Conservation (phyloP, 139 green algal species). For the Spirogloea muscicola region DNA sequence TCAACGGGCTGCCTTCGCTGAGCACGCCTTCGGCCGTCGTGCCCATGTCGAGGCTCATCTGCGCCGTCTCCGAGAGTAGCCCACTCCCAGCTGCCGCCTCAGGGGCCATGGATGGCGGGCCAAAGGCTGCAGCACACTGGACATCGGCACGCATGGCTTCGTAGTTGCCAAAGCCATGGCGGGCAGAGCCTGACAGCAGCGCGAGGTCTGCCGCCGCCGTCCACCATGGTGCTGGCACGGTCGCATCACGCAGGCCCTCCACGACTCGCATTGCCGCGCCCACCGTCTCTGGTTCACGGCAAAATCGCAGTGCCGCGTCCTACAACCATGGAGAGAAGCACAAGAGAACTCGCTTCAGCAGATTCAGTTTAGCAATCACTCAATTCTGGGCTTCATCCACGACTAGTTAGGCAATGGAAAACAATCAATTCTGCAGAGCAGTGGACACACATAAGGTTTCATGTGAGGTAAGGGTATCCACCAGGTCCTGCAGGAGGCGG, state of each 20-base stretch:
- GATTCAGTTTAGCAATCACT: too few species aligned
- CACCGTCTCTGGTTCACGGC: neutral
- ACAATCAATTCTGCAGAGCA: neutral
- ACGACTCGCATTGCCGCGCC: neutral
- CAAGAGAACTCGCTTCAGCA: neutral
- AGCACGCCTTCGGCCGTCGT: neutral
- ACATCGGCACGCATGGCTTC: neutral
- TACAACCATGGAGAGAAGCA: neutral
- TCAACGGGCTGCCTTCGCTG: neutral
- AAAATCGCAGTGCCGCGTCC: neutral
- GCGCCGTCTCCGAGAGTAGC: neutral
- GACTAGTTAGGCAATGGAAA: neutral
- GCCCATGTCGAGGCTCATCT: neutral
- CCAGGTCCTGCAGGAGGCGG: slow-evolving; percentile 16
- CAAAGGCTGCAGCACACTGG: neutral
- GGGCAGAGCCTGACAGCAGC: slow-evolving; percentile 15
- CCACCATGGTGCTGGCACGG: slow-evolving; percentile 21
- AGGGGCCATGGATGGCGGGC: neutral
- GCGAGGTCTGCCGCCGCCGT: slow-evolving; percentile 8
- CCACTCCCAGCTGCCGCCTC: neutral
- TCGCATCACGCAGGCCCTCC: slow-evolving; percentile 9
- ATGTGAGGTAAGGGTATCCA: too few species aligned
- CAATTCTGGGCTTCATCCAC: too few species aligned
- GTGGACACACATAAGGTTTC: neutral
- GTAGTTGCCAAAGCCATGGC: slow-evolving; percentile 34